Percentiles rank a stretch among this genome's conserved stretches.
Conservation (phyloP, 31 red algal genomes). For the Pterothamnion heteromorphum region DNA sequence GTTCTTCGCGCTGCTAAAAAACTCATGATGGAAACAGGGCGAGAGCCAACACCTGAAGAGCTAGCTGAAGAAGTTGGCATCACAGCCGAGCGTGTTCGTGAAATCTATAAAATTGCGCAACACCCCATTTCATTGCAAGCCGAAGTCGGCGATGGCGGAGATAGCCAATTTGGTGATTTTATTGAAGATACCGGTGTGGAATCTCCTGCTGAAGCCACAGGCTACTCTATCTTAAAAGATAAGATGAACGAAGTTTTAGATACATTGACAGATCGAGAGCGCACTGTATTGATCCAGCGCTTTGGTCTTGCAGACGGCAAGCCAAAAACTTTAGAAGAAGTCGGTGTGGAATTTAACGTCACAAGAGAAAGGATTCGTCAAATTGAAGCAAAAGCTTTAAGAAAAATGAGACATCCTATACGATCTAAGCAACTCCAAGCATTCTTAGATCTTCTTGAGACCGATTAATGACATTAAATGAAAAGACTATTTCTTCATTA, state of each 20-base stretch:
- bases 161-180: constrained; percentile 62
- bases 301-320: constrained; percentile 89
- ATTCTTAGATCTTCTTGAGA: too few species aligned
- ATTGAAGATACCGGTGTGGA: constrained; percentile 60
- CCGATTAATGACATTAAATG: too few species aligned
- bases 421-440: neutral
- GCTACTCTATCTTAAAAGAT: constrained; percentile 65
- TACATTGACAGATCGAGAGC: constrained; percentile 76
- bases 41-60: constrained; percentile 68
- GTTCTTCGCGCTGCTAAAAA: constrained; percentile 60
- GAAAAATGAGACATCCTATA: constrained; percentile 87
- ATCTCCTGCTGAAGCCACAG: constrained; percentile 66
- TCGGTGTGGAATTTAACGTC: constrained; percentile 78
- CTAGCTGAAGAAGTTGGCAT: constrained; percentile 62
- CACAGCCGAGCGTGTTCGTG: constrained; percentile 62
- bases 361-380: constrained; percentile 94
- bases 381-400: constrained; percentile 91
- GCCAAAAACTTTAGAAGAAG: constrained; percentile 85
- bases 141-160: constrained; percentile 53
- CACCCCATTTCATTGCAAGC: constrained; percentile 70
- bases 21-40: constrained; percentile 53
- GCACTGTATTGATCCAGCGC: constrained; percentile 83
- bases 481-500: too few species aligned
- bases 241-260: constrained; percentile 83
- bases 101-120: constrained; percentile 52